Conservation (phyloP, 2,329 filamentous ascomycete species). For the Leptodontidium sp. region DNA sequence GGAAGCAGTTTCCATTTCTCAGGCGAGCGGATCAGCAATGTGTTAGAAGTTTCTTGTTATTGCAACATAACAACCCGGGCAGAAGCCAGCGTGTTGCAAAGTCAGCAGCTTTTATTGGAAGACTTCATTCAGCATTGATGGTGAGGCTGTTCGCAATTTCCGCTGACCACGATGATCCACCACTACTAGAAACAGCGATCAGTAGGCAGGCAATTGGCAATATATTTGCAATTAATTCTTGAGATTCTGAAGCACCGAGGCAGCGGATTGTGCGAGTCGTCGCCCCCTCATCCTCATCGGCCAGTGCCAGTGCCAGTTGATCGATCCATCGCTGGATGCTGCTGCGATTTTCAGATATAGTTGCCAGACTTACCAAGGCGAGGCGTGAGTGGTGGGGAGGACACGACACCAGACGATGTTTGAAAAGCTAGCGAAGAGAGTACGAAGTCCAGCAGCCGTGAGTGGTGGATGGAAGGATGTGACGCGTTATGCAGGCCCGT, state of each 20-base stretch:
- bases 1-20: not conserved
- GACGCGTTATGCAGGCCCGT: conserved; percentile 16
- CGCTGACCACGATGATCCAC: conserved; percentile 12
- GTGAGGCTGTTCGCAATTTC: conserved; percentile 16
- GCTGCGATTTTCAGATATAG: conserved; percentile 12
- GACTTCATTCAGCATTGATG: conserved; percentile 5
- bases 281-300: not conserved
- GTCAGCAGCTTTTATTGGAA: conserved; percentile 6
- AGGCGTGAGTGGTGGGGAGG: not conserved
- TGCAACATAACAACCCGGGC: not conserved
- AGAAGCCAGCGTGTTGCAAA: not conserved
- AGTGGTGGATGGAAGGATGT: conserved; percentile 13
- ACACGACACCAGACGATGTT: not conserved
- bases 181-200: not conserved
- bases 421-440: not conserved
- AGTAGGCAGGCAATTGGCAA: not conserved
- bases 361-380: not conserved
- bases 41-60: not conserved
- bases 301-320: not conserved
- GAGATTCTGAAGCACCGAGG: conserved; percentile 19
- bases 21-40: conserved; percentile 6
- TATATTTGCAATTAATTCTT: conserved; percentile 7
- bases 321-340: not conserved
- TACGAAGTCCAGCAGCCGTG: not conserved
- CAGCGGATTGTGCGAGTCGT: conserved; percentile 5